These are phyloP conservation scores for Cnidoscolus chayamansa DNA, from an alignment of 441 rosid genomes.

Conservation along the genomic window DNA sequence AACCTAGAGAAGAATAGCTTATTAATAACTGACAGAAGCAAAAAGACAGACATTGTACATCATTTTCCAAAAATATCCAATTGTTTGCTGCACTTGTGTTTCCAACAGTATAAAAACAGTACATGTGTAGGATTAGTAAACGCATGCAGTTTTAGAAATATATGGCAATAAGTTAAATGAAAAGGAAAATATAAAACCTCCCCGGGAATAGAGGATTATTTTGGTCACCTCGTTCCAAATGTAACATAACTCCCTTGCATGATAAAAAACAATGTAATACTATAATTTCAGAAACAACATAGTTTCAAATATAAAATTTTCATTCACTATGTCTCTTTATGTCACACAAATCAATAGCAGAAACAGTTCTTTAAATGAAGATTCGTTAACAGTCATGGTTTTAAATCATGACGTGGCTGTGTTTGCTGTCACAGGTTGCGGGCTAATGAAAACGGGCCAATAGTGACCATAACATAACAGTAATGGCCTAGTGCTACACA, in stretches of 20 bases:
- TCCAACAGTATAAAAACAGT: not conserved
- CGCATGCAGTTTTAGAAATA: not conserved
- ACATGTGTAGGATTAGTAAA: not conserved
- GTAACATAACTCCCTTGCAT: not conserved
- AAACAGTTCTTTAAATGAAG: not conserved
- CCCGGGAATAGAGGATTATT: not conserved
- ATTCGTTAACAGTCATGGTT: not conserved
- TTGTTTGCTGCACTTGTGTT: not conserved
- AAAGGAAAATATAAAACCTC: not conserved
- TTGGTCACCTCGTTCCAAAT: not conserved
- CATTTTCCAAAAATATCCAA: slow-evolving; percentile 5
- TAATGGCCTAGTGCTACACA: too few relatives aligned
- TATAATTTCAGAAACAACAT: not conserved
- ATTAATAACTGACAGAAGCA: slow-evolving; percentile 22
- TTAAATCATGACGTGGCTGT: too few relatives aligned
- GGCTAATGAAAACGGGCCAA: too few relatives aligned
- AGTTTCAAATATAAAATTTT: not conserved
- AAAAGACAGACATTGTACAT: not conserved
- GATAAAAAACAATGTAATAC: not conserved
- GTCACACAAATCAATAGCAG: not conserved
- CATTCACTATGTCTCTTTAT: not conserved
- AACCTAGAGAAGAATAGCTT: slow-evolving; percentile 51
- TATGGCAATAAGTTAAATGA: not conserved
- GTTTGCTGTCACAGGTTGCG: too few relatives aligned
- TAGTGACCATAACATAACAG: too few relatives aligned